Base-by-base conservation (phyloP, 176 grass and related monocot genomes). In the Oryza nivara region DNA sequence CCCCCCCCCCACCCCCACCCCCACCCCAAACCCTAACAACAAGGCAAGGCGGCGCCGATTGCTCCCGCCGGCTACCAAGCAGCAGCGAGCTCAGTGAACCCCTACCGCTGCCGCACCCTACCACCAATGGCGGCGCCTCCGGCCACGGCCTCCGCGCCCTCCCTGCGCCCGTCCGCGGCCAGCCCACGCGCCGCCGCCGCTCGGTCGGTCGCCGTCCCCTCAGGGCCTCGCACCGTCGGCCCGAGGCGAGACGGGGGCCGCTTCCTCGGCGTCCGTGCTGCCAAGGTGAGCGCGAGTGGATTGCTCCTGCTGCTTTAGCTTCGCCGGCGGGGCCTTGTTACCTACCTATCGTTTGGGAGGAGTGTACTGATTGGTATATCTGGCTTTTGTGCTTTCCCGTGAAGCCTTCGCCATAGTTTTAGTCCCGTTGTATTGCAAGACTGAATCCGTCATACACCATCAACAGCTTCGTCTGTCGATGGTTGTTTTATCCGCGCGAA, bases 71-170 rank as follows among this genome's bases (percentile, higher is more conserved):
- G 78, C 78, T 7, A 38, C 36, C 36, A 38, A 38, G 36, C 36
- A 38, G 36, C 36, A 38, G 36, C 36, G 36, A 38, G 4, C 5
- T 38, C 36, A 26, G 2, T 25, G 56, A 17, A 83, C 11, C 35
- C 35, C 16, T n/a, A 5, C 22, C 51, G 14, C 51, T 16, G 47
- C 43, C 58, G 26, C 41, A 28, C 52, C 52, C 6, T 58, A 14
- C 2, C 66, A n/a, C 65, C 46, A 38, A 87, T 87, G 85, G 71
- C 65, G 51, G 72, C 72, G 26, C 5, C 28, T 65, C 66, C 80
- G 68, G 28, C 75, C 40, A 86, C 84, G 20, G 84, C 77, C 3
- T 45, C 84, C 13, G 13, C 76, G 58, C 68, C 84, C 25, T 79
- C 54, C 54, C 43, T 56, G 26, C 73, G 84, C 58, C 76, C 19